Percentiles rank a stretch among this genome's conserved stretches.
Evolutionary conservation across 768 basidiomycete species (phyloP).

Genomic region (Boletus tylopilopsis): DNA sequence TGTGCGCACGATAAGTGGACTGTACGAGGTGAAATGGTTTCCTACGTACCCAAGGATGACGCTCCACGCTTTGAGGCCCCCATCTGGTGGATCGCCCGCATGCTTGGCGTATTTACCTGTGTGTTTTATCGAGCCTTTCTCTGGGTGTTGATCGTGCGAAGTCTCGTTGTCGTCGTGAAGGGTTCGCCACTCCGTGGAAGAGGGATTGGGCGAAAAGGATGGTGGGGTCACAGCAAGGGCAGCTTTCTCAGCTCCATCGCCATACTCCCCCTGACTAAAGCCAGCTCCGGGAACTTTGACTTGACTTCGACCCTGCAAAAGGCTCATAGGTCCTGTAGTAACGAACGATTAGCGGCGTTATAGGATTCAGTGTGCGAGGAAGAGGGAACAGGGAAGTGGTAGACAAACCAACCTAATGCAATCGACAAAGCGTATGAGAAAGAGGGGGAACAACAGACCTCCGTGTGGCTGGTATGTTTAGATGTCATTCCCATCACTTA

Average conservation of each 20-base stretch:
- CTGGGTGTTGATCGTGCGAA: neutral
- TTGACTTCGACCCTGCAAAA: neutral
- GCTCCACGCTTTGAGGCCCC: constrained; percentile 30
- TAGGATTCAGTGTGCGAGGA: neutral
- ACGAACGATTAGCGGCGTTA: no score
- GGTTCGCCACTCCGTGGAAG: constrained; percentile 7
- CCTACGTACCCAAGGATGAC: constrained; percentile 27
- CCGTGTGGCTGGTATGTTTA: neutral
- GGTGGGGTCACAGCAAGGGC: neutral
- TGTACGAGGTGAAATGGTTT: no score
- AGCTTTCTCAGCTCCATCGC: neutral
- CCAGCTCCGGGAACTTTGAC: neutral
- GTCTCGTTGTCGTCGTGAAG: constrained; percentile 6
- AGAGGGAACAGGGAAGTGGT: neutral
- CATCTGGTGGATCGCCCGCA: constrained; percentile 25
- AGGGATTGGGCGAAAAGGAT: neutral
- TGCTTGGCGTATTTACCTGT: constrained; percentile 17
- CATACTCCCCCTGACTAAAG: neutral
- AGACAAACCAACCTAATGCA: neutral
- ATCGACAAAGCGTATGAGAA: neutral
- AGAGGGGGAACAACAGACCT: neutral
- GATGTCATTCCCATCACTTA: neutral
- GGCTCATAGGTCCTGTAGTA: neutral
- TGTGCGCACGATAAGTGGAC: neutral
- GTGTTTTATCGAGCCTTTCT: neutral